Evolutionary conservation across 148 eudicot species (phyloP).

Genomic region (Polygonum aviculare): DNA sequence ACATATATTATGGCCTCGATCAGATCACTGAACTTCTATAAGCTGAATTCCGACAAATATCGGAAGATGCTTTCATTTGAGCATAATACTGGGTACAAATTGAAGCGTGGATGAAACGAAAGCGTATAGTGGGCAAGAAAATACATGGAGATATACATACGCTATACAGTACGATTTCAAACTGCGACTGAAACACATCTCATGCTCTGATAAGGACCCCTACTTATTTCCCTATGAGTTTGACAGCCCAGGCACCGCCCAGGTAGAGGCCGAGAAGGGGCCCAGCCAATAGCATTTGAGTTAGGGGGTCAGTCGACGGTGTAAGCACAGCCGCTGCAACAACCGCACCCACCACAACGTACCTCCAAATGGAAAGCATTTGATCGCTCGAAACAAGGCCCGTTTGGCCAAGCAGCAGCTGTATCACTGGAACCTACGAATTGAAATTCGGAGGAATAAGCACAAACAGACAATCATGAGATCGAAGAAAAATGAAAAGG

Average conservation of each 20-base stretch:
- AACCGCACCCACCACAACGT: conserved; percentile 93
- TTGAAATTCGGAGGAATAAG: no score
- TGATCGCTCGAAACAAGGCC: conserved; percentile 86
- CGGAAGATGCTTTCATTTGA: no score
- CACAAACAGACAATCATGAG: no score
- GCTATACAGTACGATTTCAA: not conserved
- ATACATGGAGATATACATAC: not conserved
- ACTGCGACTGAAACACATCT: not conserved
- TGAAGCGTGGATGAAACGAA: not conserved
- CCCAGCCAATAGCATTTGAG: conserved; percentile 87
- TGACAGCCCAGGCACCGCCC: conserved; percentile 90
- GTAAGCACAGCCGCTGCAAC: conserved; percentile 93
- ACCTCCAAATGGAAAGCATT: conserved; percentile 98
- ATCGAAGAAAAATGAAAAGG: no score
- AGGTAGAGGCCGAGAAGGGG: conserved; percentile 94
- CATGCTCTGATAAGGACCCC: not conserved
- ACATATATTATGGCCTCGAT: no score
- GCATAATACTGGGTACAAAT: not conserved
- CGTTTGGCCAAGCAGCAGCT: conserved; percentile 78
- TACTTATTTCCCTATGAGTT: conserved; percentile 47
- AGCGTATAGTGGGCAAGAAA: not conserved
- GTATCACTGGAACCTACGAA: conserved; percentile 84
- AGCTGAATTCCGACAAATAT: no score
- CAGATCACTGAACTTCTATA: no score
- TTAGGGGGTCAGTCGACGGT: conserved; percentile 95